These are phyloP conservation scores for Talaromyces sp. DNA, from an alignment of 2,329 filamentous ascomycete species.

Conservation along the genomic window DNA sequence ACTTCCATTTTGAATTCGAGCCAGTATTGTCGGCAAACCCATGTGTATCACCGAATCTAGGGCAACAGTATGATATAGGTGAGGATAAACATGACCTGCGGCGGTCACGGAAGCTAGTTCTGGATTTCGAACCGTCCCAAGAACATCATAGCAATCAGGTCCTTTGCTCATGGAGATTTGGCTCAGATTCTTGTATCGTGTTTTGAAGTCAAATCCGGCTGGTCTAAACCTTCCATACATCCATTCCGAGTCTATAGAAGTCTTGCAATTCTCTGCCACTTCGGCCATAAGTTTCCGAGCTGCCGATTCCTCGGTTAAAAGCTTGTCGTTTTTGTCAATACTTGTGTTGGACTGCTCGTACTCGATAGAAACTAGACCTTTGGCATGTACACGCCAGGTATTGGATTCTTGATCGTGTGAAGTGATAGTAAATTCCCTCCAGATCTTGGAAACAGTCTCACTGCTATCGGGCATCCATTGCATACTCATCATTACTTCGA, in stretches of 20 bases:
- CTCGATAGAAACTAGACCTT: not conserved
- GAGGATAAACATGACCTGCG: conserved; percentile 3
- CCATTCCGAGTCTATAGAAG: not conserved
- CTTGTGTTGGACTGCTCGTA: not conserved
- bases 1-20: not conserved
- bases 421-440: conserved; percentile 7
- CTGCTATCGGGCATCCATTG: not conserved
- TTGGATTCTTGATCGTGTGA: not conserved
- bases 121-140: not conserved
- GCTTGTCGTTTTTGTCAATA: not conserved
- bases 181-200: not conserved
- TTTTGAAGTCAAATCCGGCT: not conserved
- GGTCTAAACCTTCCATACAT: not conserved
- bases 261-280: not conserved
- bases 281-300: not conserved
- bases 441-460: not conserved
- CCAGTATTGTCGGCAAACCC: not conserved
- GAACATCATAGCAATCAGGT: not conserved
- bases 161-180: not conserved
- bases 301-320: not conserved
- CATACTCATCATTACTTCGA: conserved; percentile 2
- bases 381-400: not conserved
- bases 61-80: not conserved
- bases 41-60: not conserved
- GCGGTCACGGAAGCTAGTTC: not conserved